phyloP scores from a whole-genome alignment of 2,329 filamentous ascomycete genomes.

The Aspergillus unguis region DNA sequence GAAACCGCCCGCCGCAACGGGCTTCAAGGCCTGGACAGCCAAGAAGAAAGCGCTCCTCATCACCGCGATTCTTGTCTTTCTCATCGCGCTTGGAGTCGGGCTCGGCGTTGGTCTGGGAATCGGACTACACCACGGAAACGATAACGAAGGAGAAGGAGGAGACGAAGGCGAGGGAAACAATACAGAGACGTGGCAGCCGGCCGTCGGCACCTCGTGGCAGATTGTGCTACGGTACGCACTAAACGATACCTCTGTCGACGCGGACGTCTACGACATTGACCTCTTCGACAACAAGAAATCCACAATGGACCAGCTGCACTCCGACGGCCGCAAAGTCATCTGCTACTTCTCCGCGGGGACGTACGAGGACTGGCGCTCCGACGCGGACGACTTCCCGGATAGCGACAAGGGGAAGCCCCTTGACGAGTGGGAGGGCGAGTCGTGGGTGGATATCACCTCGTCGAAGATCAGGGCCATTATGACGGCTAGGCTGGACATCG shows the following conservation, averaged over 20 bases:
- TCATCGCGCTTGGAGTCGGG: constrained; percentile 52
- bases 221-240: constrained; percentile 52
- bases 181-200: constrained; percentile 51
- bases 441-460: constrained; percentile 62
- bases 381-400: constrained; percentile 53
- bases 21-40: constrained; percentile 28
- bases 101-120: constrained; percentile 58
- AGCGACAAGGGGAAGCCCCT: constrained; percentile 58
- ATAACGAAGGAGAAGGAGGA: constrained; percentile 25
- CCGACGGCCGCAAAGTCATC: constrained; percentile 58
- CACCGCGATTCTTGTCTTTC: constrained; percentile 22
- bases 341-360: constrained; percentile 74
- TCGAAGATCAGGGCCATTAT: constrained; percentile 63
- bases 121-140: constrained; percentile 44
- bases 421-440: constrained; percentile 64
- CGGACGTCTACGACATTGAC: constrained; percentile 60
- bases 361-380: constrained; percentile 62
- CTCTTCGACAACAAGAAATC: constrained; percentile 53
- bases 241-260: constrained; percentile 48
- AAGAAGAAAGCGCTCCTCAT: constrained; percentile 35
- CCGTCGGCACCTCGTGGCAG: constrained; percentile 56
- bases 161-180: constrained; percentile 23
- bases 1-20: constrained; percentile 10
- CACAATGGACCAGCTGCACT: constrained; percentile 50
- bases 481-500: constrained; percentile 57